A percentile compares a stretch with the other conserved stretches of the same genome.
Evolutionary conservation across 495 filamentous ascomycete genomes (phyloP).

Genomic region (Penicillium soppii): DNA sequence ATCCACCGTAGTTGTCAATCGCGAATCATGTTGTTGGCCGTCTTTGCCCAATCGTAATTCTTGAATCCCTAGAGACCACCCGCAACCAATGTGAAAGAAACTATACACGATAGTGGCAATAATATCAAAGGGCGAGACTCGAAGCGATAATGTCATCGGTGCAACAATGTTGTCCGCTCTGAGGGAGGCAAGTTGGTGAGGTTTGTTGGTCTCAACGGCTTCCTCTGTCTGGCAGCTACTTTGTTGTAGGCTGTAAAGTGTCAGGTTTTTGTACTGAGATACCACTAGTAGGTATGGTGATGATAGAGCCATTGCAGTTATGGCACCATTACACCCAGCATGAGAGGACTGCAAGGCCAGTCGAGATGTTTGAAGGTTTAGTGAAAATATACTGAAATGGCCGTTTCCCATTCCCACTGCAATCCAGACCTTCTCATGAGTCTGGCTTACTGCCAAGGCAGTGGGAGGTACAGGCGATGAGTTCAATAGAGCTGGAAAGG

Average conservation of each 20-base stretch:
- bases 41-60: conserved; percentile 65
- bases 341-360: conserved; percentile 56
- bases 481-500: conserved; percentile 12
- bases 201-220: conserved; percentile 29
- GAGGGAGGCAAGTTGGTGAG: conserved; percentile 71
- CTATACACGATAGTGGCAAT: conserved; percentile 84
- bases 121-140: conserved; percentile 57
- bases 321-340: conserved; percentile 53
- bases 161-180: conserved; percentile 77
- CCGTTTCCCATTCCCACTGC: conserved; percentile 78
- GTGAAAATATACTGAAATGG: conserved; percentile 65
- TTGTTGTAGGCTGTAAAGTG: conserved; percentile 64
- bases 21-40: conserved; percentile 55
- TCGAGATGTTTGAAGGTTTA: conserved; percentile 42
- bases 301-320: conserved; percentile 74
- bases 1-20: conserved; percentile 51
- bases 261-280: conserved; percentile 67
- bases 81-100: conserved; percentile 51
- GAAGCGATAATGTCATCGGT: conserved; percentile 76
- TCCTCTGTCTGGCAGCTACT: conserved; percentile 2
- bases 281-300: conserved; percentile 79
- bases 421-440: conserved; percentile 38
- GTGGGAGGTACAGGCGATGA: conserved; percentile 51
- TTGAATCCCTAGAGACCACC: conserved; percentile 90
- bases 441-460: conserved; percentile 59